Base-by-base conservation (phyloP, 352 stramenopile species). In the Pythium folliculosum region DNA sequence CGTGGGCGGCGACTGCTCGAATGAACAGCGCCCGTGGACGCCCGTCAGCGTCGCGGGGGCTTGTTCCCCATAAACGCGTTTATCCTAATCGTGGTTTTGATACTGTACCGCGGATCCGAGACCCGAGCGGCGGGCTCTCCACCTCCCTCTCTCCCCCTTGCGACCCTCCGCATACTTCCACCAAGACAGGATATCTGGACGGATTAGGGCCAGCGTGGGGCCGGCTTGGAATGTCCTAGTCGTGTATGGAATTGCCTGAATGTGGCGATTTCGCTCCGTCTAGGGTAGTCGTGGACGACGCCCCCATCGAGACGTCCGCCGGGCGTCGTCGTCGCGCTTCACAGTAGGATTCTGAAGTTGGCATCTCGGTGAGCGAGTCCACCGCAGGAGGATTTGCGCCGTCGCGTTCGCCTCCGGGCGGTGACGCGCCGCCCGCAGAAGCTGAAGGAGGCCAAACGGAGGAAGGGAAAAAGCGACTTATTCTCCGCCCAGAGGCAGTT, bases 341-440 rank as follows among this genome's bases (percentile, higher is more conserved):
- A 23, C 25, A 56, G 49, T 43, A 40, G 25, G 49, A 56, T 56
- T 56, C 49, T 56, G 23, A 56, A 38, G 25, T 56, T 40, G 5
- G 25, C 49, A 55, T 55, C 25, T 40, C 49, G 49, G 49, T 55
- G 49, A 50, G 44, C 44, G 44, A 19, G 43, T 13, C 38, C 38
- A 13, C 12, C n/a, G 9, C 47, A 12, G 23, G n/a, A 54, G 48
- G 48, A 32, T 53, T 32, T 53, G 48, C 22, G 21, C 23, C 44
- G 22, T 52, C 25, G 5, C 13, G n/a, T 13, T 30, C 45, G 14
- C 9, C 17, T 44, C 3, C 17, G 40, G 40, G 19, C 44, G 19
- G 8, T 45, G 38, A 19, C 44, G 44, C 44, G 44, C 23, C 44
- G 23, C 44, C 44, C 4, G 40, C 40, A n/a, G 12, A 47, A 47